Evolutionary conservation across 768 basidiomycete genomes (phyloP), one percentile per base, ranked within the genome.

Genomic region (Clavulina sp.): DNA sequence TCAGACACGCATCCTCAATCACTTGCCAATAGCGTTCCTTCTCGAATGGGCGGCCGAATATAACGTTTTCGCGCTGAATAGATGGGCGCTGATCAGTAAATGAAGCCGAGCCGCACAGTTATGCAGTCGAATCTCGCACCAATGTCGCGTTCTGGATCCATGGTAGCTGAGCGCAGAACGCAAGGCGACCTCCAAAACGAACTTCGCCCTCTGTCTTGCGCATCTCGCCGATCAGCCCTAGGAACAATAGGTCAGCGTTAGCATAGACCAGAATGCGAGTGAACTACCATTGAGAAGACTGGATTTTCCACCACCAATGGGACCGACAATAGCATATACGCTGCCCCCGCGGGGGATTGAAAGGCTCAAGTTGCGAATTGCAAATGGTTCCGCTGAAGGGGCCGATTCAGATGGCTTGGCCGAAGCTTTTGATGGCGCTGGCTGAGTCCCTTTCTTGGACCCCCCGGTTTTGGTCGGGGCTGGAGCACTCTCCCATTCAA

Each of bases 81-180:
- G 16, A 38, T 19, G 19, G 9, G 7, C 34, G 34, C 19, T 38
- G 34, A 18, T 7, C 28, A 33, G 7, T 9, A 29, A 26, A 30
- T 33, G 24, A 46, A 23, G 52, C 38, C 34, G 34, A 31, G 21
- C 9, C 54, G 43, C 34, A 38, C 19, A 38, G 34, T 9, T 19
- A 24, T 6, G 46, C 26, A 19, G 23, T n/a, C 13, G 21, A n/a
- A 21, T 5, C 13, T 57, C 73, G 48, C 50, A 78, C 78, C 60
- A 80, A 58, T 3, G 75, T 69, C 0, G 75, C 73, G 59, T 82
- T 82, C 61, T 81, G 79, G 46, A 85, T 83, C 81, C 81, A 85
- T 0, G 81, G 78, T 0, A 73, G 74, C 63, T 85, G 82, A 16
- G 80, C 71, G 59, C 78, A 81, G 60, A 83, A 85, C 4, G 74